Percentiles rank a stretch among this genome's conserved stretches.
These are phyloP conservation scores for Kockiozyma suomiensis DNA, from an alignment of 805 yeast genomes.

Conservation along the genomic window DNA sequence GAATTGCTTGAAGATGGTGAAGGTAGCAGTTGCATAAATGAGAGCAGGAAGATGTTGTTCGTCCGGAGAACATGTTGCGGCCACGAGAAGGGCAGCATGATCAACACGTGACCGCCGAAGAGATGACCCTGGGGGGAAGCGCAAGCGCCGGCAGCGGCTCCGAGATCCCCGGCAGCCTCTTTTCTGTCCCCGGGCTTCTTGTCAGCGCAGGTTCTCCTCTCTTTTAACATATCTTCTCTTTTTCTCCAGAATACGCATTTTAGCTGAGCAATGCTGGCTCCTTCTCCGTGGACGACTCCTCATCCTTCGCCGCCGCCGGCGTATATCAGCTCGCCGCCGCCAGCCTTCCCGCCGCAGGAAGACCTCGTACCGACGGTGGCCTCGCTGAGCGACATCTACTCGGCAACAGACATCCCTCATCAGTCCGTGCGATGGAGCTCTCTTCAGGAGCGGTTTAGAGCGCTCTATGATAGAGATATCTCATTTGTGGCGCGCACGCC, in stretches of 20 bases:
- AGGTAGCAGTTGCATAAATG: not conserved
- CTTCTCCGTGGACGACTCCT: slow-evolving; percentile 31
- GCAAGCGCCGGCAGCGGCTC: slow-evolving; percentile 4
- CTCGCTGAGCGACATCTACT: slow-evolving; percentile 20
- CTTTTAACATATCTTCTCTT: too few species aligned
- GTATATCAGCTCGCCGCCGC: slow-evolving; percentile 6
- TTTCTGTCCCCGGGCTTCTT: not conserved
- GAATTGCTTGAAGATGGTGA: not conserved
- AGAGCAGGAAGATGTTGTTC: not conserved
- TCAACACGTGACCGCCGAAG: too few species aligned
- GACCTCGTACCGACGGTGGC: slow-evolving; percentile 24
- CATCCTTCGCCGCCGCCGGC: slow-evolving; percentile 25
- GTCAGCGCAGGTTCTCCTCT: too few species aligned
- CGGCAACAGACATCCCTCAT: slow-evolving; percentile 13
- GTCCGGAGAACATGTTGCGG: not conserved
- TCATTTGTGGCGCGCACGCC: slow-evolving; percentile 66
- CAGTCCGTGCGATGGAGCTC: slow-evolving; percentile 25
- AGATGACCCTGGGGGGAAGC: too few species aligned
- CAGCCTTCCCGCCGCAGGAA: slow-evolving; percentile 20
- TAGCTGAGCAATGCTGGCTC: slow-evolving; percentile 2
- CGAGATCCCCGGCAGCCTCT: not conserved
- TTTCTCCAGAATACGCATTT: not conserved
- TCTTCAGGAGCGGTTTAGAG: slow-evolving; percentile 14
- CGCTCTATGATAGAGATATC: slow-evolving; percentile 38
- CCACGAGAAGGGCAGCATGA: too few species aligned